A percentile compares a stretch with the other conserved stretches of the same genome.
Conservation (phyloP, 2,329 filamentous ascomycete species). For the Phoma sp. region DNA sequence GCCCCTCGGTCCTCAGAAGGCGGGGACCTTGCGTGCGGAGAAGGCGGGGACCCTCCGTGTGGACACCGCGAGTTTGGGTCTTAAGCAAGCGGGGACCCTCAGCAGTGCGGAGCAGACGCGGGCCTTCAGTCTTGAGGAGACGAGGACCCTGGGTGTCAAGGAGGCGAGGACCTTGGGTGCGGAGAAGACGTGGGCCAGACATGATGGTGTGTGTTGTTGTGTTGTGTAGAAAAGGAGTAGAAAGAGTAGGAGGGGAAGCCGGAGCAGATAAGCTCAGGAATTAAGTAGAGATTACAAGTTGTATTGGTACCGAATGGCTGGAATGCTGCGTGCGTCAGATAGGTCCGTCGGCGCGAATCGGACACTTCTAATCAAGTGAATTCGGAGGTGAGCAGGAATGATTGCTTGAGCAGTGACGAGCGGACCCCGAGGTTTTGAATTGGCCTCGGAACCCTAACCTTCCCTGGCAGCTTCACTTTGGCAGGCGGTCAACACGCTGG, state of each 20-base stretch:
- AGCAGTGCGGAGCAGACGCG: slow-evolving; percentile 14
- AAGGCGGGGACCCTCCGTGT: slow-evolving; percentile 17
- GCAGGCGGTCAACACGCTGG: slow-evolving; percentile 22
- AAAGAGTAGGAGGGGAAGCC: not conserved
- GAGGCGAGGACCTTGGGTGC: slow-evolving; percentile 18
- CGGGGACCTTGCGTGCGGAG: slow-evolving; percentile 16
- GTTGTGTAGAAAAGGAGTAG: not conserved
- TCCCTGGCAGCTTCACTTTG: slow-evolving; percentile 5
- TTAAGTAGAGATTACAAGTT: slow-evolving; percentile 9
- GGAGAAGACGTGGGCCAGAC: slow-evolving; percentile 20
- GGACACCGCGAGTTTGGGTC: slow-evolving; percentile 16
- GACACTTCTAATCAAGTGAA: slow-evolving; percentile 10
- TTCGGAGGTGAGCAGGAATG: slow-evolving; percentile 13
- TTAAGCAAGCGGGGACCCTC: slow-evolving; percentile 20
- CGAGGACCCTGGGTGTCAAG: slow-evolving; percentile 13
- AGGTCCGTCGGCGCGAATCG: slow-evolving; percentile 9
- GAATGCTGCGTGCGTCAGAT: slow-evolving; percentile 10
- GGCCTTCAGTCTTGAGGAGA: slow-evolving; percentile 11
- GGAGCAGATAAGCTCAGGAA: slow-evolving; percentile 11
- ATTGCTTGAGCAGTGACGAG: slow-evolving; percentile 12
- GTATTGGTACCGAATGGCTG: slow-evolving; percentile 7
- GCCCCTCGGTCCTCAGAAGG: slow-evolving; percentile 14
- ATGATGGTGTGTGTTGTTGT: slow-evolving; percentile 6
- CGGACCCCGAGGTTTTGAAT: slow-evolving; percentile 14
- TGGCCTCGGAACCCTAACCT: slow-evolving; percentile 13